These are phyloP conservation scores for Hyparrhenia diplandra DNA, from an alignment of 176 grass and related monocot genomes.

Conservation along the genomic window DNA sequence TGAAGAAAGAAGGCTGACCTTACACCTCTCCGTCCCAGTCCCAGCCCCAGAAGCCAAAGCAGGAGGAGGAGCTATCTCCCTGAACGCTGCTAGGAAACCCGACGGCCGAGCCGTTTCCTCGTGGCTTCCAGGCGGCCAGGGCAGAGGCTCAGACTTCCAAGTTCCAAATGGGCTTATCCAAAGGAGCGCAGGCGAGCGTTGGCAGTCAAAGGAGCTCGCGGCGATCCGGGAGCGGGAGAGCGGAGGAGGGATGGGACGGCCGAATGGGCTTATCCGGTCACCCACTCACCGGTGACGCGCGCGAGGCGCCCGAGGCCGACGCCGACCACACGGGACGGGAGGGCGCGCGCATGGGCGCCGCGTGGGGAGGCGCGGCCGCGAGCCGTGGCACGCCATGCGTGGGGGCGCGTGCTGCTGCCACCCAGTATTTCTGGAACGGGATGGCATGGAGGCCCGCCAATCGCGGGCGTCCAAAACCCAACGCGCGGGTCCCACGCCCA, in stretches of 20 bases:
- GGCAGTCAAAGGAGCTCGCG: constrained; percentile 21
- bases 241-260: too few relatives aligned
- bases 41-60: not conserved
- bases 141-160: too few relatives aligned
- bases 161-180: not conserved
- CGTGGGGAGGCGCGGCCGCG: constrained; percentile 5
- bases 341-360: constrained; percentile 33
- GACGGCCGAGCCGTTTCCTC: not conserved
- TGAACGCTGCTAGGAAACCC: too few relatives aligned
- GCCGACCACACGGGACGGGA: not conserved
- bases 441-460: not conserved
- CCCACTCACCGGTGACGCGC: not conserved
- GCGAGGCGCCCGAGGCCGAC: not conserved
- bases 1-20: too few relatives aligned
- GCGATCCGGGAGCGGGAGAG: constrained; percentile 18
- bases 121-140: not conserved
- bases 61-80: not conserved
- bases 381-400: constrained; percentile 13
- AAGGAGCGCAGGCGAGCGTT: too few relatives aligned
- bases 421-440: too few relatives aligned
- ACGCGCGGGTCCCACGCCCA: not conserved
- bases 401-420: not conserved
- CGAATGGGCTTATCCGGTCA: constrained; percentile 20
- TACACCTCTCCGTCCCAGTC: not conserved
- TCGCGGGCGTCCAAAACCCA: not conserved